phyloP scores from a whole-genome alignment of 2,329 filamentous ascomycete species.

The Peltaster fructicola region DNA sequence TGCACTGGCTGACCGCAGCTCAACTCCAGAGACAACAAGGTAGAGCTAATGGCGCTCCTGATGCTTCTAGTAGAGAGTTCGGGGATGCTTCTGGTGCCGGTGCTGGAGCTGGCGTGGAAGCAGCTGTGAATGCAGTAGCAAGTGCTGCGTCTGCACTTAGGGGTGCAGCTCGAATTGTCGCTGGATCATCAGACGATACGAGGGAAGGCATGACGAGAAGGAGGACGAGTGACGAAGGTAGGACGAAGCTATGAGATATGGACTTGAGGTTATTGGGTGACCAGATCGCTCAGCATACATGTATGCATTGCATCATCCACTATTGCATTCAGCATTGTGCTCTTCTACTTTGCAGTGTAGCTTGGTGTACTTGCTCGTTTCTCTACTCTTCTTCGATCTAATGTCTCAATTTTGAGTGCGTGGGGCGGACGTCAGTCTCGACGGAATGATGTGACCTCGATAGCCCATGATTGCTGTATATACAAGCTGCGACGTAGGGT shows the following conservation, averaged over 20 bases:
- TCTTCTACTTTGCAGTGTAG: too few relatives aligned
- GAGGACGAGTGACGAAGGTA: slow-evolving; percentile 18
- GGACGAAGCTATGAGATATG: slow-evolving; percentile 19
- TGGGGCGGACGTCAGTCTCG: too few relatives aligned
- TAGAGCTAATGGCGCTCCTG: slow-evolving; percentile 2
- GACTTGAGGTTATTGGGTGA: too few relatives aligned
- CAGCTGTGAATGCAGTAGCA: slow-evolving; percentile 11
- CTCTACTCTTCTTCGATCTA: too few relatives aligned
- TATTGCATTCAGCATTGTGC: too few relatives aligned
- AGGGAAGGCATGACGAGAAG: slow-evolving; percentile 10
- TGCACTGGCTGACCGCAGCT: slow-evolving; percentile 44
- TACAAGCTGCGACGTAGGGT: too few relatives aligned
- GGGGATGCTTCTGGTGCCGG: slow-evolving; percentile 3
- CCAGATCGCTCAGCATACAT: too few relatives aligned
- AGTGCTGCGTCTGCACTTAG: slow-evolving; percentile 11
- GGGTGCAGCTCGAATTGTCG: slow-evolving; percentile 13
- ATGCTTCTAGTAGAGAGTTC: neutral
- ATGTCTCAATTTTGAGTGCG: too few relatives aligned
- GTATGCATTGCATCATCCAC: too few relatives aligned
- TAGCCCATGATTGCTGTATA: too few relatives aligned
- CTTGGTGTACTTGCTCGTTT: too few relatives aligned
- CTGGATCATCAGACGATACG: slow-evolving; percentile 5
- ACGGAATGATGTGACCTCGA: too few relatives aligned
- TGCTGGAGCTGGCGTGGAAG: slow-evolving; percentile 11
- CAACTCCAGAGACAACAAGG: slow-evolving; percentile 28